Evolutionary conservation across 2,329 filamentous ascomycete species (phyloP).

Genomic region (Sclerotinia sclerotiorum): DNA sequence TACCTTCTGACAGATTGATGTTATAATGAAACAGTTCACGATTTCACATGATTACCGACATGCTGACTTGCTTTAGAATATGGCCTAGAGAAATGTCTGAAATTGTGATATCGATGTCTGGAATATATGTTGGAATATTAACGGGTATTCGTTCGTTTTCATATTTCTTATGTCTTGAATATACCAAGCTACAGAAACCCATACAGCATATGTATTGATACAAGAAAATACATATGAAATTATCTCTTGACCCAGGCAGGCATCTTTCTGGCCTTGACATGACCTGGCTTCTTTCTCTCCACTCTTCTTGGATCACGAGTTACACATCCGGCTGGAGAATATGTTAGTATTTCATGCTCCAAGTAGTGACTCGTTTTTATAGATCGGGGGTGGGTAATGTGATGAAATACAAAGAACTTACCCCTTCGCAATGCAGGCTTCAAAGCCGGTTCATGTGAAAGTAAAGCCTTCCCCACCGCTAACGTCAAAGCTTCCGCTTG

Average conservation of each 20-base stretch:
- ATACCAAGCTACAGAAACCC: neutral
- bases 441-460: conserved; percentile 88
- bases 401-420: conserved; percentile 51
- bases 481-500: conserved; percentile 94
- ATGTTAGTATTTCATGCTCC: conserved; percentile 32
- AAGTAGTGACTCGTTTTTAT: conserved; percentile 16
- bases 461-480: conserved; percentile 81
- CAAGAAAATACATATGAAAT: conserved; percentile 37
- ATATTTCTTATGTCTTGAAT: neutral
- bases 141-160: conserved; percentile 3
- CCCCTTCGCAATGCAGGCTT: conserved; percentile 86
- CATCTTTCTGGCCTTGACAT: conserved; percentile 96
- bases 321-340: conserved; percentile 75
- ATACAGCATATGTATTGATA: conserved; percentile 26
- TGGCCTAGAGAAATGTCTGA: neutral
- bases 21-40: neutral
- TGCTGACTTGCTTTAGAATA: neutral
- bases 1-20: neutral
- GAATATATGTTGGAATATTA: neutral
- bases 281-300: conserved; percentile 97
- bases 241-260: conserved; percentile 89
- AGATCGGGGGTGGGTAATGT: neutral
- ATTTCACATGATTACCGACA: neutral
- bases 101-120: neutral
- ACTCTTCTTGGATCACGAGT: conserved; percentile 89